Evolutionary conservation across 163 green algal genomes (phyloP).

Genomic region (Volvox carteri): DNA sequence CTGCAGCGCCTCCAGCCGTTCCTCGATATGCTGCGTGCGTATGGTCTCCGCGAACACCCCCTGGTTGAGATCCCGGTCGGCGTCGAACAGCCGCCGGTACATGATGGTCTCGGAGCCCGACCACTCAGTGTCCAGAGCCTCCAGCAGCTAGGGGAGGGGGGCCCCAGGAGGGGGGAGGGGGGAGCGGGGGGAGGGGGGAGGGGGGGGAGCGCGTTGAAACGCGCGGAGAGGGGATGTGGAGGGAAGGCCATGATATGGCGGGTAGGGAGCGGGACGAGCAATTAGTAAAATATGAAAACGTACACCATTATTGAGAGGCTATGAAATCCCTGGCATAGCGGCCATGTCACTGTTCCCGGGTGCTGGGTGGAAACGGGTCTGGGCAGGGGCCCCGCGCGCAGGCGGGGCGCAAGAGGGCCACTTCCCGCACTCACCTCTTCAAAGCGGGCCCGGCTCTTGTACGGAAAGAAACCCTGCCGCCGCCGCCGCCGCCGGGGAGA

Average conservation of each 20-base stretch:
- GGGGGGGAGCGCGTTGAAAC: background rate
- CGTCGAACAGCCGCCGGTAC: conserved; percentile 60
- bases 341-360: no score
- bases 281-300: background rate
- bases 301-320: no score
- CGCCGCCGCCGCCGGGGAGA: no score
- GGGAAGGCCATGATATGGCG: background rate
- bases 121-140: conserved; percentile 65
- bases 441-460: conserved; percentile 12
- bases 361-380: no score
- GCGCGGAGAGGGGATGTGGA: background rate
- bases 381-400: background rate
- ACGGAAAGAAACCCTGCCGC: conserved; percentile 46
- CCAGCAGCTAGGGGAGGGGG: conserved; percentile 29
- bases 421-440: conserved; percentile 29
- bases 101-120: conserved; percentile 51
- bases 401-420: background rate
- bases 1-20: conserved; percentile 62
- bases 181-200: background rate
- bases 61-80: conserved; percentile 65
- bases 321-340: no score
- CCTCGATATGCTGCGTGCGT: conserved; percentile 55
- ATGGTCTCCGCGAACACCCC: conserved; percentile 62
- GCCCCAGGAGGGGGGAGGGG: background rate
- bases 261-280: background rate